Base-by-base conservation (phyloP, 768 basidiomycete species). In the Lepiota subincarnata region DNA sequence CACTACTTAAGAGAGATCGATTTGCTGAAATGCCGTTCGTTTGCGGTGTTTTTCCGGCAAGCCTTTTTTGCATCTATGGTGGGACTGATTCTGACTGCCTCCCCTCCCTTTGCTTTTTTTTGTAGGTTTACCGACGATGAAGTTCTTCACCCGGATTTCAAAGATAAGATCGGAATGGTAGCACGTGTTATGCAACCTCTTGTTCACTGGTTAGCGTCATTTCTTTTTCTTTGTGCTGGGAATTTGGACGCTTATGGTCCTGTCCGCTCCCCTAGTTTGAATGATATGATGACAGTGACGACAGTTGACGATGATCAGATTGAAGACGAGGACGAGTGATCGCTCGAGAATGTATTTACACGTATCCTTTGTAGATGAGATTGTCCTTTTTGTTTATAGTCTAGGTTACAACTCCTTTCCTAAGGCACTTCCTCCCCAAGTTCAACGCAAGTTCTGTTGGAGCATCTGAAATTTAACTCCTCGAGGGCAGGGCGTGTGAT, bases 21-120 rank as follows among this genome's bases (percentile, higher is more conserved):
- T 66, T 70, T 98, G 46, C 71, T 99, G 57, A 91, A 90, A 68
- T 86, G 89, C 56, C 82, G 92, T 20, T 84, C 85, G 14, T 82
- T 92, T 31, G 84, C 78, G 2, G 90, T 95, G 2, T 65, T 78
- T 0, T 77, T 84, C 58, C 65, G 66, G 90, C 89, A 57, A 47
- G 75, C 1, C 37, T 31, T 42, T 10, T 18, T 28, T 7, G 22
- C 12, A 28, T 45, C 14, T 28, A n/a, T 12, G 11, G 42, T 44
- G 16, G 13, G 11, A 12, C 24, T 19, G 16, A 18, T n/a, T 6
- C 39, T 35, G 40, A 36, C 18, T 14, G 11, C 8, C 18, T 12
- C 19, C 8, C 20, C 35, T 31, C 48, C 46, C 20, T 31, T 11
- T 24, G 5, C 40, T 44, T 16, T 41, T 44, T 16, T 22, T 18